Base-by-base conservation (phyloP, 139 green algal genomes). In the Chlorella sp. region DNA sequence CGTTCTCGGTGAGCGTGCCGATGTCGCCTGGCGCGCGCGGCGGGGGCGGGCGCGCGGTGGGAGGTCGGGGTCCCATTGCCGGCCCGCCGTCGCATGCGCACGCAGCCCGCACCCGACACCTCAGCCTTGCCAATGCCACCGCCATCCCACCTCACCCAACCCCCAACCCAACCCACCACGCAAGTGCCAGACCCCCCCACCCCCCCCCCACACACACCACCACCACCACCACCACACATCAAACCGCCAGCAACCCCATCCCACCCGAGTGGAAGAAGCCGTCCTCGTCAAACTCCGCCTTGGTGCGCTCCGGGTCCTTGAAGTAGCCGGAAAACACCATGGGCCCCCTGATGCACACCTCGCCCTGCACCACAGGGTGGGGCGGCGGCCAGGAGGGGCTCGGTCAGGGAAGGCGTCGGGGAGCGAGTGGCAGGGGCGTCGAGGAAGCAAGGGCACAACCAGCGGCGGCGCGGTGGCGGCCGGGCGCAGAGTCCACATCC, bases 301-400 rank as follows among this genome's bases (percentile, higher is more conserved):
- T 81, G 5, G 91, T 97, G 68, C 90, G 83, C 64, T 86, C 78
- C 25, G 79, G 53, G 41, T 96, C 79, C 76, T 92, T 91, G 89
- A 92, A 96, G 86, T 98, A 98, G 31, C 90, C 92, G 0, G 33
- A 65, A 74, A 96, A 96, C 9, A 96, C 36, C 41, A 79, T 76
- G 21, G 91, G 90, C 0, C 93, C 90, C 3, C 89, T 71, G 31
- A 98, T 83, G 84, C 87, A 92, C 45, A 97, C 87, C 87, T 97
- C 93, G 0, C 93, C 93, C 8, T 75, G 65, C 65, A 72, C 21
- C 7, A 9, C 6, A 21, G 33, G 35, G 15, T 19, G 6, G 7
- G 27, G 36, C 17, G 31, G 33, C n/a, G 23, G 2, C 15, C 60
- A 67, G 15, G 23, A 27, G 25, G n/a, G n/a, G n/a, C n/a, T n/a